These are phyloP conservation scores for Ophiostoma ips DNA, from an alignment of 2,329 filamentous ascomycete species.

Conservation along the genomic window DNA sequence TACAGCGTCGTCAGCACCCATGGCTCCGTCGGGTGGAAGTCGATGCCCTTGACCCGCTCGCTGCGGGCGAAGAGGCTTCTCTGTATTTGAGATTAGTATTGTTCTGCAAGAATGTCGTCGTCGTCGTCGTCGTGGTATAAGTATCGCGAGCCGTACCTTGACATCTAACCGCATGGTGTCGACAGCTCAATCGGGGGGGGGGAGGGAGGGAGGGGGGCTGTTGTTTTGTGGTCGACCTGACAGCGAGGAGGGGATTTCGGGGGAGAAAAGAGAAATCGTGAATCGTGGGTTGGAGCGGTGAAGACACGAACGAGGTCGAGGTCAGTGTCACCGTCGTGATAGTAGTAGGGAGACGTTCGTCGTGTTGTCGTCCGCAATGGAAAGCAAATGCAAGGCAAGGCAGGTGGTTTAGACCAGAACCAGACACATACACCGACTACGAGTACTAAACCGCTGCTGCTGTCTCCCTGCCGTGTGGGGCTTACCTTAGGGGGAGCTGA, in stretches of 20 bases:
- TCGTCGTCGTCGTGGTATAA: background rate
- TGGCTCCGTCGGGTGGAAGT: slow-evolving; percentile 15
- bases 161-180: slow-evolving; percentile 16
- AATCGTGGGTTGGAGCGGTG: background rate
- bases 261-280: background rate
- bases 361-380: background rate
- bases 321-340: background rate
- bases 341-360: too few species aligned
- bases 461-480: background rate
- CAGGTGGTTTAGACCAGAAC: background rate
- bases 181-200: background rate
- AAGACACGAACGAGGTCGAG: background rate
- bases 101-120: background rate
- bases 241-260: background rate
- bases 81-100: background rate
- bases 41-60: slow-evolving; percentile 15
- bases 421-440: slow-evolving; percentile 3
- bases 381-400: background rate
- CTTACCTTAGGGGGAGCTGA: slow-evolving; percentile 1
- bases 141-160: slow-evolving; percentile 9
- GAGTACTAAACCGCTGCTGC: background rate
- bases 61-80: slow-evolving; percentile 15
- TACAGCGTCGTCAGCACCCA: slow-evolving; percentile 69
- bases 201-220: too few species aligned
- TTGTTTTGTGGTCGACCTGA: background rate